phyloP scores from a whole-genome alignment of 345 rosid genomes.

The Brassica cretica region DNA sequence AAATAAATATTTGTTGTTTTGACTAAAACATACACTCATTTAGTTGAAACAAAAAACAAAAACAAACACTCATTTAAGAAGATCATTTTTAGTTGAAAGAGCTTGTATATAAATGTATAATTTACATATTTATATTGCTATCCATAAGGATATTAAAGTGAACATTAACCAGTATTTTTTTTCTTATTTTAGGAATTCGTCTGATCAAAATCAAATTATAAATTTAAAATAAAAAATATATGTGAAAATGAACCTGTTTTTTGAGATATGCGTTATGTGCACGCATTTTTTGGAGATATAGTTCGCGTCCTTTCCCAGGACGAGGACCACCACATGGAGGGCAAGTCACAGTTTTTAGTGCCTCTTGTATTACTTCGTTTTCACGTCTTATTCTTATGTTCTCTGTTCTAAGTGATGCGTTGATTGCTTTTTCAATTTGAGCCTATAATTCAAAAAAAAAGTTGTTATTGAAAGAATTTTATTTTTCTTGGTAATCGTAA shows the following conservation, averaged over 20 bases:
- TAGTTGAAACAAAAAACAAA: no score
- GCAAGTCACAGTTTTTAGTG: slow-evolving; percentile 60
- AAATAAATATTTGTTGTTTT: not conserved
- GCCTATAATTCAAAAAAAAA: slow-evolving; percentile 39
- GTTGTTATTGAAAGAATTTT: not conserved
- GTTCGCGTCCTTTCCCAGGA: slow-evolving; percentile 43
- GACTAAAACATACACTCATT: not conserved
- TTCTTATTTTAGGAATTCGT: not conserved
- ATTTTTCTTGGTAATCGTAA: no score
- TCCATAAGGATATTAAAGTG: not conserved
- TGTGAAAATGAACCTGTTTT: slow-evolving; percentile 46
- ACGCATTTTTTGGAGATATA: slow-evolving; percentile 43
- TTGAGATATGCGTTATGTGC: slow-evolving; percentile 51
- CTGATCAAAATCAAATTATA: not conserved
- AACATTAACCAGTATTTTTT: not conserved
- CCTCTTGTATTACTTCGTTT: slow-evolving; percentile 53
- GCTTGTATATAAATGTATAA: not conserved
- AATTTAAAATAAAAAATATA: not conserved
- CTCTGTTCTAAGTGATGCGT: slow-evolving; percentile 51
- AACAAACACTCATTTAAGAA: not conserved
- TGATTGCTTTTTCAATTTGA: slow-evolving; percentile 53
- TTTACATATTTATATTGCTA: not conserved
- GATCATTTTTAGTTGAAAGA: not conserved
- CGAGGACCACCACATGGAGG: slow-evolving; percentile 75
- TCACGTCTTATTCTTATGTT: slow-evolving; percentile 58